Base-by-base conservation (phyloP, 1,139 yeast species). In the Pichia sp. region DNA sequence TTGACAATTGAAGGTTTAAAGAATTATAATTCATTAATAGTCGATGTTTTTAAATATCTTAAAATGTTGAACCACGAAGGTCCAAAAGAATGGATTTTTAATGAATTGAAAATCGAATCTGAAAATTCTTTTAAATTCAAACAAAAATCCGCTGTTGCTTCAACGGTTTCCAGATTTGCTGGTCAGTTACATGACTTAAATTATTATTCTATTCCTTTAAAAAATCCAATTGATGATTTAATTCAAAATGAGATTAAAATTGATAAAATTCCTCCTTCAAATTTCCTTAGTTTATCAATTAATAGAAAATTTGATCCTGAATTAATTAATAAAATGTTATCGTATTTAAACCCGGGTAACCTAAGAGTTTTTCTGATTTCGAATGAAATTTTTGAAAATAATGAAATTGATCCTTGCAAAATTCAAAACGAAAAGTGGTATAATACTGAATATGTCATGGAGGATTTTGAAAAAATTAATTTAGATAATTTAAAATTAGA, bases 381-480 rank as follows among this genome's bases (percentile, higher is more conserved):
- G 0, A 81, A 79, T 58, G 69, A 70, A 9, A 68, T 79, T 33
- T 66, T 70, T 4, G 65, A 60, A 16, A 36, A 51, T 36, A 30
- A 19, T 8, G 57, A 55, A 5, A 58, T 54, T 7, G 56, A 54
- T 3, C 70, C 77, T 34, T 57, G 69, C 25, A 73, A 47, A 10
- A 49, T 57, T 43, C 22, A 52, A 28, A 38, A 54, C 18, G 99
- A 93, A 67, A 74, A 80, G 62, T 91, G 96, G 96, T 93, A 93
- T 64, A 96, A 96, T 6, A 89, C 98, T 0, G 85, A 86, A 58
- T 87, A 89, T 64, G 70, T 78, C 3, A 68, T 76, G 45, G 74
- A 71, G 22, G 70, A 73, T 18, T 66, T 88, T 28, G 71, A 80
- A 2, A 68, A 85, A 13, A 33, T 72, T 25, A 48, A 65, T 44